Evolutionary conservation across 2,329 filamentous ascomycete species (phyloP).

Genomic region (Leptographium galeiforme): DNA sequence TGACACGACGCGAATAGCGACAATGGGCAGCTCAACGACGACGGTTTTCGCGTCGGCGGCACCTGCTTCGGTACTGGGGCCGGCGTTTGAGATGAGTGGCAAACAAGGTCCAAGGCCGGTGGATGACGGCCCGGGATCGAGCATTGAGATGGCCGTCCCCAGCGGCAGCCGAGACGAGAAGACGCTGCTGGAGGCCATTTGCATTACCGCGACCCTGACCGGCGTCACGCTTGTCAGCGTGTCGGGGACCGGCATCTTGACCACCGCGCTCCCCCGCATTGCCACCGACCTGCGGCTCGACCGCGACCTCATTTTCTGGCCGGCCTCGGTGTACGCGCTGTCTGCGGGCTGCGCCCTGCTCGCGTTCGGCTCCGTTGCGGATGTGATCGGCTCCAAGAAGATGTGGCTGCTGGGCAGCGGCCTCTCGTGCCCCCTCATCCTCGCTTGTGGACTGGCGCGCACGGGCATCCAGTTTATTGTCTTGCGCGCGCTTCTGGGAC

Average conservation of each 20-base stretch:
- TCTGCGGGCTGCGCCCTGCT: constrained; percentile 17
- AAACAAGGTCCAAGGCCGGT: no score
- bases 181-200: neutral
- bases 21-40: no score
- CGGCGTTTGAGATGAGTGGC: no score
- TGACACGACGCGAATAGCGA: no score
- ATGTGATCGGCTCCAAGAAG: constrained; percentile 21
- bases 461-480: constrained; percentile 23
- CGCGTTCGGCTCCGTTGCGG: constrained; percentile 23
- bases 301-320: constrained; percentile 8
- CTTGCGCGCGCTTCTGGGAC: constrained; percentile 21
- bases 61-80: no score
- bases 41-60: no score
- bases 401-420: constrained; percentile 22
- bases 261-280: constrained; percentile 12
- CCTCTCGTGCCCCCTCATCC: constrained; percentile 19
- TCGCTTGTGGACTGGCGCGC: constrained; percentile 20
- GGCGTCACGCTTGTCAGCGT: constrained; percentile 1
- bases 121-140: no score
- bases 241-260: neutral
- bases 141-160: no score
- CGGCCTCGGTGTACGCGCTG: constrained; percentile 13
- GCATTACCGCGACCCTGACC: neutral
- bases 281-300: constrained; percentile 11
- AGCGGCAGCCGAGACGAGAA: neutral